Evolutionary conservation across 1,284 basidiomycete species (phyloP).

Genomic region (Rhodotorula sp.): DNA sequence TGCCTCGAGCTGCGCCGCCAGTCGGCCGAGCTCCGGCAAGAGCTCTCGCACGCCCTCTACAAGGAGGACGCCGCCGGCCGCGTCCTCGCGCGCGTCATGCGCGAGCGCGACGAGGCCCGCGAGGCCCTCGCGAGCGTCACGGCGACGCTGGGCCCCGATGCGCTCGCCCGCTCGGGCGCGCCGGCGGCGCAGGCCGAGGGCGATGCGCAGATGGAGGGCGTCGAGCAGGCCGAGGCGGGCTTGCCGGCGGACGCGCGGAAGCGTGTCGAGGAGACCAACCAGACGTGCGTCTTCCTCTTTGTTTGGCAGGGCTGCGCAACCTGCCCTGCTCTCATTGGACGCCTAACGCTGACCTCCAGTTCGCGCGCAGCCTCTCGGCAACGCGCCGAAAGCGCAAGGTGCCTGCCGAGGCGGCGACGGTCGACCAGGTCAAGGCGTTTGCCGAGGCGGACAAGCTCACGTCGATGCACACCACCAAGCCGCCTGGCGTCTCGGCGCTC

Average conservation of each 20-base stretch:
- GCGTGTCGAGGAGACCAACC: conserved; percentile 78
- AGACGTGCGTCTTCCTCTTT: conserved; percentile 44
- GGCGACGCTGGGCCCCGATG: conserved; percentile 74
- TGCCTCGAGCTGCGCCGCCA: conserved; percentile 83
- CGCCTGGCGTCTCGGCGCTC: conserved; percentile 80
- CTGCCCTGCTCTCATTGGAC: background rate
- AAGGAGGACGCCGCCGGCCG: conserved; percentile 95
- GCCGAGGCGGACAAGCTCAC: conserved; percentile 74
- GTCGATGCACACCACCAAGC: conserved; percentile 89
- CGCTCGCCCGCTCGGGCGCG: conserved; percentile 53
- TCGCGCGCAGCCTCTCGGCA: conserved; percentile 22
- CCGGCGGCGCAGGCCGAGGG: conserved; percentile 54
- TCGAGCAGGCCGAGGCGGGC: conserved; percentile 54
- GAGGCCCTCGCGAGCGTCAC: conserved; percentile 92
- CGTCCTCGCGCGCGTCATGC: conserved; percentile 89
- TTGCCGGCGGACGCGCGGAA: conserved; percentile 72
- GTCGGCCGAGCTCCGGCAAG: conserved; percentile 65
- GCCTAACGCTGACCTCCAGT: background rate
- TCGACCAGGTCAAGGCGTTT: conserved; percentile 73
- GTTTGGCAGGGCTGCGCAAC: background rate
- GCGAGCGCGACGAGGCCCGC: conserved; percentile 94
- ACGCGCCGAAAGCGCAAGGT: conserved; percentile 63
- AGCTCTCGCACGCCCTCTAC: conserved; percentile 93
- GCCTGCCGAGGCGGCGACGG: conserved; percentile 73
- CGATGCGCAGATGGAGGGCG: conserved; percentile 81